Evolutionary conservation across 1,139 yeast species (phyloP).

Genomic region (Geotrichum carabidarum): DNA sequence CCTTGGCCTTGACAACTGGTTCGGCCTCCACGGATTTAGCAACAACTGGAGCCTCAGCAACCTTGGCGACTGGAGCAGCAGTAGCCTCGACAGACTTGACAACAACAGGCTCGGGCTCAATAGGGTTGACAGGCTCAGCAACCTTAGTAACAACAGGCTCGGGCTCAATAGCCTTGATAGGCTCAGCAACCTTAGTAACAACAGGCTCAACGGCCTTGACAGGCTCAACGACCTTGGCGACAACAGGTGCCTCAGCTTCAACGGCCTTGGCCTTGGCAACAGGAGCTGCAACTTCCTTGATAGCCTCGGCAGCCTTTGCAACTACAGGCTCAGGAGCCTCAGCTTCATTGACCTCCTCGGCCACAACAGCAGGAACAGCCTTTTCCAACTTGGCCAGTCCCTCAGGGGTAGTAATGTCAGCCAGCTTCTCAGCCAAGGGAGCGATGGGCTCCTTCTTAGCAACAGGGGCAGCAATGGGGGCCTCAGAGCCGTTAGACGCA

Average conservation of each 20-base stretch:
- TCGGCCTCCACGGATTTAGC: neutral
- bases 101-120: neutral
- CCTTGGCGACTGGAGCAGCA: neutral
- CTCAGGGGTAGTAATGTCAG: no score
- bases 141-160: constrained; percentile 2
- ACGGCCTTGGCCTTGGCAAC: neutral
- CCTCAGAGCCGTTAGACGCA: no score
- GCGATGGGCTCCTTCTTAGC: no score
- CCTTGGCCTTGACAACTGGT: no score
- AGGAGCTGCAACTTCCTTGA: neutral
- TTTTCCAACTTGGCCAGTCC: neutral
- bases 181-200: constrained; percentile 1
- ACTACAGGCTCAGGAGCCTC: constrained; percentile 1
- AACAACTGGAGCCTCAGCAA: neutral
- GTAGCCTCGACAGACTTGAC: neutral
- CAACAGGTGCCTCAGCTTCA: neutral
- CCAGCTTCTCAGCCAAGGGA: no score
- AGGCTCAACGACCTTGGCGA: constrained; percentile 3
- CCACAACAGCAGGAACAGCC: neutral
- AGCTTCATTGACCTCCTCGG: neutral
- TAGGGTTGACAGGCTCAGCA: neutral
- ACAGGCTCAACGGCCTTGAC: constrained; percentile 1
- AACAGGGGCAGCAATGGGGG: neutral
- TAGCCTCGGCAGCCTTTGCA: neutral
- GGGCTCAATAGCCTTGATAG: neutral